A percentile compares a stretch with the other conserved stretches of the same genome.
phyloP scores from a whole-genome alignment of 257 asterid species.

The Leonotis leonurus region DNA sequence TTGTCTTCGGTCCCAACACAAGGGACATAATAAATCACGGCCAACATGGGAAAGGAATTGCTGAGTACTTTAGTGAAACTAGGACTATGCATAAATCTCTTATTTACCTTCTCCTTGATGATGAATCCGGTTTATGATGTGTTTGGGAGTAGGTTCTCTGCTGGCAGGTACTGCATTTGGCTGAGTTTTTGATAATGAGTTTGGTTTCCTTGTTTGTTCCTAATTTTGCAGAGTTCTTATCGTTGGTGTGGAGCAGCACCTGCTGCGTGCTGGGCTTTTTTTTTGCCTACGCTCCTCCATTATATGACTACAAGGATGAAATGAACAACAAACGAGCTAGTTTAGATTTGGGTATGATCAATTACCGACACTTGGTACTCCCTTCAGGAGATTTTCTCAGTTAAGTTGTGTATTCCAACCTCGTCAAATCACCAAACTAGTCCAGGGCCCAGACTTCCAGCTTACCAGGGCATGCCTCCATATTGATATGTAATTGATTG shows the following conservation, averaged over 20 bases:
- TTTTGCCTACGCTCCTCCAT: constrained; percentile 72
- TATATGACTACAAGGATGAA: constrained; percentile 55
- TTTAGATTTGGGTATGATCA: constrained; percentile 35
- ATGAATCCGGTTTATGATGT: constrained; percentile 92
- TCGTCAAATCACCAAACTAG: constrained; percentile 55
- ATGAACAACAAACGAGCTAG: constrained; percentile 28
- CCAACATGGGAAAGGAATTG: constrained; percentile 67
- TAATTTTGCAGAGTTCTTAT: constrained; percentile 79
- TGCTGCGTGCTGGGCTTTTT: constrained; percentile 72
- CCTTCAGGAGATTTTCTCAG: constrained; percentile 46
- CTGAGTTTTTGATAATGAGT: constrained; percentile 49
- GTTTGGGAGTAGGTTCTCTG: constrained; percentile 74
- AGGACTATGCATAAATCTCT: constrained; percentile 60
- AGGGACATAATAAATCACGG: constrained; percentile 75
- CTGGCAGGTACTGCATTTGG: constrained; percentile 70
- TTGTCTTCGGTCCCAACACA: constrained; percentile 68
- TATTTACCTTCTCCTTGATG: constrained; percentile 74
- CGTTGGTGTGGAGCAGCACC: constrained; percentile 84
- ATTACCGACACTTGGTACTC: constrained; percentile 59
- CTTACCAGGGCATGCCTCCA: constrained; percentile 85
- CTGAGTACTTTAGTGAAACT: constrained; percentile 60
- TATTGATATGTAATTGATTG: constrained; percentile 63
- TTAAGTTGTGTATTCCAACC: constrained; percentile 48
- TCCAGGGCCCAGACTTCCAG: constrained; percentile 69
- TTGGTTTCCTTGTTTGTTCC: constrained; percentile 64